These are phyloP conservation scores for Globisporangium canariense DNA, from an alignment of 352 stramenopile genomes.

Conservation along the genomic window DNA sequence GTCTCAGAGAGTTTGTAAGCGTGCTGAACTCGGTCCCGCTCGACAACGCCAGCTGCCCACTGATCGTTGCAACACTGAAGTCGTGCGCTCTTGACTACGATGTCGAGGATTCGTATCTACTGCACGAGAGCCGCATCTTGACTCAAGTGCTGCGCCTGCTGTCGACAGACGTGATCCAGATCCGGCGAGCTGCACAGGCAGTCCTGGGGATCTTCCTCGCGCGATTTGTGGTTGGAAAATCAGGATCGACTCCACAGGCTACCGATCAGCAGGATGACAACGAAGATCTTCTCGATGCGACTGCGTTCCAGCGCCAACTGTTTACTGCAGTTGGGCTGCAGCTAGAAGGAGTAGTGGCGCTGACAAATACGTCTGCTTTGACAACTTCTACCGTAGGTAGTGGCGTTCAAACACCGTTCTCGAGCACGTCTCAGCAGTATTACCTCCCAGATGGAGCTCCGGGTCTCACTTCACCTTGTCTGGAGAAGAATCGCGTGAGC, in stretches of 20 bases:
- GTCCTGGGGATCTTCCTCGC: conserved; percentile 57
- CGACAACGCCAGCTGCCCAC: conserved; percentile 22
- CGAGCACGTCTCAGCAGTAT: conserved; percentile 4
- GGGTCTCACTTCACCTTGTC: conserved; percentile 36
- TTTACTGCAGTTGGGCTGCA: conserved; percentile 67
- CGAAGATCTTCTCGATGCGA: conserved; percentile 31
- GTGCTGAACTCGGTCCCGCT: conserved; percentile 22
- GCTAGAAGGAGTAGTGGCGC: conserved; percentile 45
- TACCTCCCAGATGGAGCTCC: conserved; percentile 40
- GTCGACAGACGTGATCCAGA: conserved; percentile 33
- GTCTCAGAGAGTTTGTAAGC: conserved; percentile 32
- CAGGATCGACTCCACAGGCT: conserved; percentile 17
- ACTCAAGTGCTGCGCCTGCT: conserved; percentile 52
- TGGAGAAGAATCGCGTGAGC: conserved; percentile 27
- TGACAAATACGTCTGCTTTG: conserved; percentile 12
- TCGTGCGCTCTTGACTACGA: conserved; percentile 67
- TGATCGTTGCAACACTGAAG: conserved; percentile 51
- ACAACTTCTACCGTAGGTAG: not conserved
- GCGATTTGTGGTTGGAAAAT: conserved; percentile 48
- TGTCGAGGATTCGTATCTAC: conserved; percentile 67
- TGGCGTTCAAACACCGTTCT: not conserved
- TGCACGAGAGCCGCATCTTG: conserved; percentile 63
- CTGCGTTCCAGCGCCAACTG: conserved; percentile 62
- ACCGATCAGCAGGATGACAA: conserved; percentile 8
- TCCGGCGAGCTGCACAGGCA: conserved; percentile 53